These are phyloP conservation scores for Xerocomus tenax DNA, from an alignment of 1,284 basidiomycete species.

Conservation along the genomic window DNA sequence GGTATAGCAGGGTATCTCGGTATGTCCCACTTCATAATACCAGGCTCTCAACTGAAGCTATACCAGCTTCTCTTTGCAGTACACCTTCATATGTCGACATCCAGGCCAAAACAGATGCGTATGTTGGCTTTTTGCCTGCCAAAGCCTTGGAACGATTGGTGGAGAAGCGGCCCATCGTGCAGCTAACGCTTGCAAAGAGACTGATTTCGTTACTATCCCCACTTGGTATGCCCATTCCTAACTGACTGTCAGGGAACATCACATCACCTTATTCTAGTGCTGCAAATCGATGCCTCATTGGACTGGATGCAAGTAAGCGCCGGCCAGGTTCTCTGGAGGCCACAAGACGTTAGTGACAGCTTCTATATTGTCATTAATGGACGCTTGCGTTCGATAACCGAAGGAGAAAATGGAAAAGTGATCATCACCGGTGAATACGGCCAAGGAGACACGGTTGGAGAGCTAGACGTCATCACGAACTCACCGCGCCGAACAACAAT, in stretches of 20 bases:
- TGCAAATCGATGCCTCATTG: conserved; percentile 94
- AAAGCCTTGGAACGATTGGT: conserved; percentile 83
- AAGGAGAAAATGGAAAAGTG: conserved; percentile 63
- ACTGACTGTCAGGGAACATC: background rate
- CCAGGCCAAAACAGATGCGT: conserved; percentile 92
- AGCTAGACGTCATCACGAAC: conserved; percentile 95
- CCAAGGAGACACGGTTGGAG: conserved; percentile 80
- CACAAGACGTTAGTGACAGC: conserved; percentile 83
- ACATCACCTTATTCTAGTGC: conserved; percentile 44
- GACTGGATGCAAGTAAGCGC: conserved; percentile 98
- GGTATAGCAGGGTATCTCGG: conserved; percentile 97
- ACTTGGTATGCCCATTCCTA: conserved; percentile 46
- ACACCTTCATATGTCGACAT: conserved; percentile 95
- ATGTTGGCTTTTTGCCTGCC: conserved; percentile 89
- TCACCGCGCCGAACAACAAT: conserved; percentile 83
- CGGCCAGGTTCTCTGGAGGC: conserved; percentile 87
- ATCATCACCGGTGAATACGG: conserved; percentile 90
- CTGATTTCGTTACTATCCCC: conserved; percentile 91
- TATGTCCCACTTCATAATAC: conserved; percentile 30
- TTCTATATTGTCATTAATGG: conserved; percentile 99
- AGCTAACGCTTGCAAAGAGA: conserved; percentile 93
- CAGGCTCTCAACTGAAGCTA: conserved; percentile 1
- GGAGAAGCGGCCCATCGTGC: conserved; percentile 89
- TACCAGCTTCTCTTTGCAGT: conserved; percentile 75
- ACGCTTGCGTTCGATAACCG: conserved; percentile 77